Conservation (phyloP, 495 filamentous ascomycete genomes). For the Daldinia loculata region DNA sequence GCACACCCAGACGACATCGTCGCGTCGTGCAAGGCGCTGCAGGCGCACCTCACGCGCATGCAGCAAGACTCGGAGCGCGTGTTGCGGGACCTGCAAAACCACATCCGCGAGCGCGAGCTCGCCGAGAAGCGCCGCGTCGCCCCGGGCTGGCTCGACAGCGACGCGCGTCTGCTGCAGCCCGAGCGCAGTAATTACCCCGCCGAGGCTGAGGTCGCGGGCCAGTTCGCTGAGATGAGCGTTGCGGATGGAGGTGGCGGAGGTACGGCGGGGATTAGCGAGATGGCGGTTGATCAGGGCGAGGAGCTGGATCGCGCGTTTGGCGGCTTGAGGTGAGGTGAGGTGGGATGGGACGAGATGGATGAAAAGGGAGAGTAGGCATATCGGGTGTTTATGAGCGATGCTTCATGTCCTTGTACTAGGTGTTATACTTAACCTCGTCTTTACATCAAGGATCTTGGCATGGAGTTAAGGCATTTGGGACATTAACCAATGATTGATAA, state of each 20-base stretch:
- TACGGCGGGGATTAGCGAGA: slow-evolving; percentile 31
- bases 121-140: slow-evolving; percentile 91
- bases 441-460: neutral
- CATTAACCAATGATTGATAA: neutral
- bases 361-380: neutral
- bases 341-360: too few relatives aligned
- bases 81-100: slow-evolving; percentile 75
- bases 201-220: slow-evolving; percentile 9
- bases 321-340: slow-evolving; percentile 55
- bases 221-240: slow-evolving; percentile 45
- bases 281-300: slow-evolving; percentile 69
- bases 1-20: slow-evolving; percentile 85
- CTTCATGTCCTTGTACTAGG: neutral
- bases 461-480: neutral
- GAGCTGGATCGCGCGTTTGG: slow-evolving; percentile 93
- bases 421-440: neutral
- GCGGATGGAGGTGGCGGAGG: slow-evolving; percentile 37
- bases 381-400: neutral
- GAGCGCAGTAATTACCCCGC: slow-evolving; percentile 51
- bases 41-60: slow-evolving; percentile 73
- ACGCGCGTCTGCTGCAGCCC: slow-evolving; percentile 84
- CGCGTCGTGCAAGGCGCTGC: slow-evolving; percentile 77
- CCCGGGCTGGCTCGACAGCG: slow-evolving; percentile 93
- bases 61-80: slow-evolving; percentile 68
- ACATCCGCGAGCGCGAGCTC: slow-evolving; percentile 77